Evolutionary conservation across 257 asterid genomes (phyloP).

Genomic region (Osmanthus fragrans): DNA sequence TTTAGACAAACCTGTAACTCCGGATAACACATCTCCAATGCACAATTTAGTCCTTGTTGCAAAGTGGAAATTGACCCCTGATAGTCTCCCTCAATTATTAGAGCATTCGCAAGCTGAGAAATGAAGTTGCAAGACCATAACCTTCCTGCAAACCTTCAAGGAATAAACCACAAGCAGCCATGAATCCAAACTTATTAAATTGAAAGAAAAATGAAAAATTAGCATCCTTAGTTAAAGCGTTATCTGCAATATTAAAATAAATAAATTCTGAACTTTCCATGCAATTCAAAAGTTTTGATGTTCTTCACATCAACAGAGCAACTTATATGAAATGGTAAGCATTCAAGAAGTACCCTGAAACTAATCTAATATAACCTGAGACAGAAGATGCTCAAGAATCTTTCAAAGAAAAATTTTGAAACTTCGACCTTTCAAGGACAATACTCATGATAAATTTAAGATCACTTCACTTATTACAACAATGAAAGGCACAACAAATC

Average conservation of each 20-base stretch:
- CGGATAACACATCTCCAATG: slow-evolving; percentile 86
- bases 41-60: slow-evolving; percentile 73
- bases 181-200: slow-evolving; percentile 23
- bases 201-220: slow-evolving; percentile 17
- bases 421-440: not conserved
- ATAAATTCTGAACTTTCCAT: slow-evolving; percentile 4
- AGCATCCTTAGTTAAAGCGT: slow-evolving; percentile 13
- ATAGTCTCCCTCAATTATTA: slow-evolving; percentile 83
- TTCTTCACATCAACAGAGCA: slow-evolving; percentile 9
- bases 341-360: slow-evolving; percentile 5
- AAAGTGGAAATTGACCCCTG: slow-evolving; percentile 67
- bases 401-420: slow-evolving; percentile 3
- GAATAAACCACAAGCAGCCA: slow-evolving; percentile 14
- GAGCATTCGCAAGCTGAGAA: slow-evolving; percentile 95
- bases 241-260: not conserved
- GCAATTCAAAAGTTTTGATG: not conserved
- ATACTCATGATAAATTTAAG: not conserved
- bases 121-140: slow-evolving; percentile 95
- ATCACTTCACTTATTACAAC: not conserved
- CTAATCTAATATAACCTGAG: slow-evolving; percentile 2
- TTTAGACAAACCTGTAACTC: slow-evolving; percentile 80
- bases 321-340: slow-evolving; percentile 1
- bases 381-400: slow-evolving; percentile 12
- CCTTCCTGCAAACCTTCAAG: slow-evolving; percentile 78
- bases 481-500: not conserved